Evolutionary conservation across 2,329 filamentous ascomycete species (phyloP).

Genomic region (Colletotrichum viniferum): DNA sequence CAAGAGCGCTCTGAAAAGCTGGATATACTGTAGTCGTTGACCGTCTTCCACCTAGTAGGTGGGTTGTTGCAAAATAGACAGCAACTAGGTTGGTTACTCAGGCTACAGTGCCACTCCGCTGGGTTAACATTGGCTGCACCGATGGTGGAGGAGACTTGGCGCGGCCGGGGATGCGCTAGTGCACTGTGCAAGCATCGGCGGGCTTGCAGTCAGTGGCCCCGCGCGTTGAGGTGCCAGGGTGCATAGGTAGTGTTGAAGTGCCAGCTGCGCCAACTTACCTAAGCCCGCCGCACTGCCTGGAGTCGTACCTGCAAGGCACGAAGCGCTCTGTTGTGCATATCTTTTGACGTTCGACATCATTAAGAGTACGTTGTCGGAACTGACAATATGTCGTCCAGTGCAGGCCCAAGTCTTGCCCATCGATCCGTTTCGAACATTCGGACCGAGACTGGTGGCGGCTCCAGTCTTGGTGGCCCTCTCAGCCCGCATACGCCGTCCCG

Average conservation of each 20-base stretch:
- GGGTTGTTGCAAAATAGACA: neutral
- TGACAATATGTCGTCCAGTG: conserved; percentile 34
- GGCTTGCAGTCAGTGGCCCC: no score
- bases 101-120: neutral
- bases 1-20: neutral
- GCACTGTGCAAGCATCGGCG: no score
- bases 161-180: neutral
- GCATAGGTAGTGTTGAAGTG: neutral
- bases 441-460: conserved; percentile 38
- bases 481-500: conserved; percentile 68
- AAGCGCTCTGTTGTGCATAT: neutral
- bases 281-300: neutral
- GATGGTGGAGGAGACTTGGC: neutral
- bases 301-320: neutral
- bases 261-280: neutral
- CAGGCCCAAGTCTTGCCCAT: conserved; percentile 55
- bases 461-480: conserved; percentile 35
- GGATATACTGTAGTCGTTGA: neutral
- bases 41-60: neutral
- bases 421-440: conserved; percentile 64
- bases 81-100: neutral
- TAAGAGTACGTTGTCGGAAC: neutral
- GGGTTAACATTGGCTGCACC: neutral
- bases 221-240: neutral
- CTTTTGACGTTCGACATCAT: neutral